These are phyloP conservation scores for Plasmodium malariae DNA, from an alignment of 169 alveolate species.

Conservation along the genomic window DNA sequence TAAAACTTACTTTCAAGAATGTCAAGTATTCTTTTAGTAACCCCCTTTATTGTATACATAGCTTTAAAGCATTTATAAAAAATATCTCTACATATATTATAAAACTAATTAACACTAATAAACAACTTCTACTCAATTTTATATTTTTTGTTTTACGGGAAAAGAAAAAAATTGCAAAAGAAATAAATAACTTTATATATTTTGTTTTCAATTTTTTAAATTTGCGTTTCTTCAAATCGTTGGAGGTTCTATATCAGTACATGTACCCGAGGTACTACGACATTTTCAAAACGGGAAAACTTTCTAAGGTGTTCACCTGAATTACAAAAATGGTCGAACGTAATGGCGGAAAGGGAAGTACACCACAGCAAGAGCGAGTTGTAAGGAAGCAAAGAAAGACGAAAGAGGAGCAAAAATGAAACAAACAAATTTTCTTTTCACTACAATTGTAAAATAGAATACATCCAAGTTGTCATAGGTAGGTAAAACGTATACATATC, in stretches of 20 bases:
- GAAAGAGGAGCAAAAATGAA: too few species aligned
- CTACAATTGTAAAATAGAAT: too few species aligned
- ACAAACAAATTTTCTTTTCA: too few species aligned
- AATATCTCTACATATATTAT: not conserved
- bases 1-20: not conserved
- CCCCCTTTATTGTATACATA: constrained; percentile 10
- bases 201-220: constrained; percentile 17
- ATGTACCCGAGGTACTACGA: constrained; percentile 25
- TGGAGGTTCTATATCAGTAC: constrained; percentile 25
- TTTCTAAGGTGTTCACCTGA: constrained; percentile 41
- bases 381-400: too few species aligned
- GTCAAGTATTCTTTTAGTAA: not conserved
- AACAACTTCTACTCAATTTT: not conserved
- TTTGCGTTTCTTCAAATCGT: constrained; percentile 5
- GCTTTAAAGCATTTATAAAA: not conserved
- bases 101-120: not conserved
- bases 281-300: constrained; percentile 17
- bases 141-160: constrained; percentile 1
- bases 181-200: not conserved
- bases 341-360: too few species aligned
- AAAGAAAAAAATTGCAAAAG: constrained; percentile 45
- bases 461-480: too few species aligned
- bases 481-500: too few species aligned
- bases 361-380: too few species aligned
- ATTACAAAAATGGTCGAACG: too few species aligned